Base-by-base conservation (phyloP, 768 basidiomycete species). In the Amanita molliuscula region DNA sequence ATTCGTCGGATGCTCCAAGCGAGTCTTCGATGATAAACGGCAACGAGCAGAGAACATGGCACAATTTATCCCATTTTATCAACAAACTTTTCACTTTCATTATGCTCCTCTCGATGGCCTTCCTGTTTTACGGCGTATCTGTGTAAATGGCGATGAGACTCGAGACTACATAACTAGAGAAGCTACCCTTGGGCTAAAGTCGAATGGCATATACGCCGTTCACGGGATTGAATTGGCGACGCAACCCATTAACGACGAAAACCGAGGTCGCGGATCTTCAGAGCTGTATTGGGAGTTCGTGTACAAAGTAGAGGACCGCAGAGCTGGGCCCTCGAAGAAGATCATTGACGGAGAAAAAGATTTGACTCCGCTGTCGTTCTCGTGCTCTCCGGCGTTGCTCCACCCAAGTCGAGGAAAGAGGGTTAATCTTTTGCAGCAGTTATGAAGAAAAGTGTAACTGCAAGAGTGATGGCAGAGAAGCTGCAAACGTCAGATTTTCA, bases 111-210 rank as follows among this genome's bases (percentile, higher is more conserved):
- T 85, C 55, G 86, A 81, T 55, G 63, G 73, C 18, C 68, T 76
- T 2, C 90, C 89, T 2, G 73, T 79, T n/a, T 71, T 93, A 21
- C 71, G 86, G 47, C 73, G 84, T 52, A 62, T 92, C 21, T 83
- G 77, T 7, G 65, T 86, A 51, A 79, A 81, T 35, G 78, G 73
- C 6, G 78, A 85, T 45, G 82, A 83, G 53, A 73, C 76, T 21
- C 74, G 75, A 21, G 91, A 94, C 61, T 85, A 84, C 59, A 72
- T 87, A 42, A 82, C 85, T 3, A 77, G 82, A 28, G 84, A 89
- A 56, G 90, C 87, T 6, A 75, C 75, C 28, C 72, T 93, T 40
- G 68, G 67, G 41, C 66, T 89, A 53, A 88, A 82, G 62, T 59
- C 70, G 2, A 86, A 82, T 48, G 88, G 89, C 0, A 79, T 88